Evolutionary conservation across 129 eudicot species (phyloP).

Genomic region (Saposhnikovia divaricata): DNA sequence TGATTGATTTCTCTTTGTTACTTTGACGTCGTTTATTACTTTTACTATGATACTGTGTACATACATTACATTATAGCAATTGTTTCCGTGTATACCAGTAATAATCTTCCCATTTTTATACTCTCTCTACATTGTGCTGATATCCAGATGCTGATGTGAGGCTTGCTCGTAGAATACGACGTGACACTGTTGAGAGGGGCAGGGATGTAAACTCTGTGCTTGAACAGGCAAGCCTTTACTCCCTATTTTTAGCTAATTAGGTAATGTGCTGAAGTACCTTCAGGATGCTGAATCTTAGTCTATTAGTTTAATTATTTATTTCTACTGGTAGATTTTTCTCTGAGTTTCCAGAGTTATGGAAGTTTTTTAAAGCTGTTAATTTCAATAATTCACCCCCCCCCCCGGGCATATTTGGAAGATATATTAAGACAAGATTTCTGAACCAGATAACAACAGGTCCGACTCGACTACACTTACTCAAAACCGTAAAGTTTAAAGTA

Average conservation of each 20-base stretch:
- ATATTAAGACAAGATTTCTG: not conserved
- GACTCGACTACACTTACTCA: not conserved
- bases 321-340: not conserved
- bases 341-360: not conserved
- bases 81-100: constrained; percentile 4
- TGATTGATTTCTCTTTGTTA: not conserved
- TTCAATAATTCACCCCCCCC: not conserved
- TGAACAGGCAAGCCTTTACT: constrained; percentile 68
- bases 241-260: constrained; percentile 5
- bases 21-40: not conserved
- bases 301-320: not conserved
- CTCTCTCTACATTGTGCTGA: constrained; percentile 16
- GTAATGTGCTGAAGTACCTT: constrained; percentile 5
- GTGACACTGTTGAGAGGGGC: constrained; percentile 98
- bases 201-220: constrained; percentile 96
- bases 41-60: not conserved
- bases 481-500: not conserved
- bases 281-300: not conserved
- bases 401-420: not conserved
- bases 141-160: constrained; percentile 96
- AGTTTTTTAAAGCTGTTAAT: not conserved
- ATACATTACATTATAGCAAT: not conserved
- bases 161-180: constrained; percentile 99
- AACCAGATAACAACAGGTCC: not conserved
- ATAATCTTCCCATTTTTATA: not conserved